Percentiles rank a stretch among this genome's conserved stretches.
Evolutionary conservation across 2,329 filamentous ascomycete genomes (phyloP).

Genomic region (Onygenales sp.): DNA sequence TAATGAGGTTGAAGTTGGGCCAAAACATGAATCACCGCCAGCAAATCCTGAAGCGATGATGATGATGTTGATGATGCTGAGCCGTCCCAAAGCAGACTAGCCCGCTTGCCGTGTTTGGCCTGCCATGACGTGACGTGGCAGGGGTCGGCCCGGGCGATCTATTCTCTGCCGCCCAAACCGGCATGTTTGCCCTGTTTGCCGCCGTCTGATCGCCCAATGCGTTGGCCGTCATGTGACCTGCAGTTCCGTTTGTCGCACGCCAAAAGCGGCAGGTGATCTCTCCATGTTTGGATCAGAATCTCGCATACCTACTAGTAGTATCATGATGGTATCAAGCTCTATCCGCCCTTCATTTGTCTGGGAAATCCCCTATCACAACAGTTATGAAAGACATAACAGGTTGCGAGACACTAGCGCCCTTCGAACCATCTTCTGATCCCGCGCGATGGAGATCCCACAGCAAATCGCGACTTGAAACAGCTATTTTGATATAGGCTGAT

Average conservation of each 20-base stretch:
- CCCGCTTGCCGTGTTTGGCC: neutral
- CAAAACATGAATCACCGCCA: neutral
- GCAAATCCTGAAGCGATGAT: neutral
- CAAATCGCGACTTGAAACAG: neutral
- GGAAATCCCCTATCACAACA: too few relatives aligned
- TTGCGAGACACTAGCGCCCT: too few relatives aligned
- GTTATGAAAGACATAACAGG: too few relatives aligned
- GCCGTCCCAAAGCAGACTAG: neutral
- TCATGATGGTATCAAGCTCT: too few relatives aligned
- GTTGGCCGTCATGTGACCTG: neutral
- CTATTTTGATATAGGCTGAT: neutral
- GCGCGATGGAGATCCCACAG: neutral
- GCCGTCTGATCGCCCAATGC: neutral
- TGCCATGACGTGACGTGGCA: conserved; percentile 7
- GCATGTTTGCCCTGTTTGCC: neutral
- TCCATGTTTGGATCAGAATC: too few relatives aligned
- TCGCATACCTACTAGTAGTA: too few relatives aligned
- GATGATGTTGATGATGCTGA: neutral
- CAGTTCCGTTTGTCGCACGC: neutral
- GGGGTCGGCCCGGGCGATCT: neutral
- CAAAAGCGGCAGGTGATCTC: too few relatives aligned
- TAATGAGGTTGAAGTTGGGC: too few relatives aligned
- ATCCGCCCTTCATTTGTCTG: too few relatives aligned
- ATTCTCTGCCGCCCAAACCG: neutral
- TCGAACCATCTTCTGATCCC: neutral